Conservation (phyloP, 352 stramenopile species). For the Phytophthora europaea region DNA sequence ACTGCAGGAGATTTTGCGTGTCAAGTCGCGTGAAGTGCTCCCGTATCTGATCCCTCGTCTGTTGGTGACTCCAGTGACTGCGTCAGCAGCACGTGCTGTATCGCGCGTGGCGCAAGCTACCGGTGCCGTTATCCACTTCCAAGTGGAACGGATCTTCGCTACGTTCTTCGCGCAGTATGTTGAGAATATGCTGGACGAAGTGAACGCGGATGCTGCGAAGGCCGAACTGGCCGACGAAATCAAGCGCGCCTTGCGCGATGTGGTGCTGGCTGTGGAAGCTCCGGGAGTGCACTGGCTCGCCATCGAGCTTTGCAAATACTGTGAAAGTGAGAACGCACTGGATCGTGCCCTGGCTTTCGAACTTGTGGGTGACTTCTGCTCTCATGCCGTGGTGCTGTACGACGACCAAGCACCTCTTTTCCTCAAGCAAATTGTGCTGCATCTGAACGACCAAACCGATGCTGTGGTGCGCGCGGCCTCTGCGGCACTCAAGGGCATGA, state of each 20-base stretch:
- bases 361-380: conserved; percentile 92
- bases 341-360: conserved; percentile 93
- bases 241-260: conserved; percentile 72
- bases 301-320: conserved; percentile 96
- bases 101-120: conserved; percentile 95
- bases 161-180: conserved; percentile 84
- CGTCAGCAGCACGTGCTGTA: conserved; percentile 92
- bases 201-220: conserved; percentile 31
- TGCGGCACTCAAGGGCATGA: conserved; percentile 92
- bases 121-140: conserved; percentile 94
- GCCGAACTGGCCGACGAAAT: conserved; percentile 70
- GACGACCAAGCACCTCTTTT: conserved; percentile 96
- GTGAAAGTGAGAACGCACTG: conserved; percentile 87
- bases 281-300: conserved; percentile 95
- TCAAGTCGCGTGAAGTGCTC: conserved; percentile 97
- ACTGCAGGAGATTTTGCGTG: conserved; percentile 97
- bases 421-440: conserved; percentile 96
- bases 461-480: conserved; percentile 92
- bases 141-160: conserved; percentile 96
- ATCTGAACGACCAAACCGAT: conserved; percentile 95
- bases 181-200: conserved; percentile 37
- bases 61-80: conserved; percentile 93
- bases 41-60: conserved; percentile 98
- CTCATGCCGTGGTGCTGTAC: conserved; percentile 90
- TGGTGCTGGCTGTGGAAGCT: conserved; percentile 90